A percentile compares a stretch with the other conserved stretches of the same genome.
Conservation (phyloP, 1,139 yeast genomes). For the Blastobotrys persicus region DNA sequence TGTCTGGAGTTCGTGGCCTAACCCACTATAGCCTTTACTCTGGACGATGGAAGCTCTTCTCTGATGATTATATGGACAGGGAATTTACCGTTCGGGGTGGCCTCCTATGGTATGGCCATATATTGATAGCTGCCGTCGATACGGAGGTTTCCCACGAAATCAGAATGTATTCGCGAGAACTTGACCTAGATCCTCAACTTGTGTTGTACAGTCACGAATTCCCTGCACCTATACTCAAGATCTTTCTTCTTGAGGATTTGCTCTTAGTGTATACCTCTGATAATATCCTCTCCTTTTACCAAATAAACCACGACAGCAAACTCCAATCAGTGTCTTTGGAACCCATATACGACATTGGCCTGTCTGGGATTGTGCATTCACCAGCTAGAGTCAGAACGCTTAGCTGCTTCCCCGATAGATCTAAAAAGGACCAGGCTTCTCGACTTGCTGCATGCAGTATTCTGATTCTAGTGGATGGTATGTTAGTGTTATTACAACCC, state of each 20-base stretch:
- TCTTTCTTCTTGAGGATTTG: slow-evolving; percentile 32
- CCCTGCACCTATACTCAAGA: slow-evolving; percentile 32
- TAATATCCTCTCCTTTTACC: slow-evolving; percentile 34
- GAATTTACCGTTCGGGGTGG: slow-evolving; percentile 45
- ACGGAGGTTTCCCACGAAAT: slow-evolving; percentile 34
- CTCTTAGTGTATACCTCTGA: slow-evolving; percentile 37
- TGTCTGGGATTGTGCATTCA: slow-evolving; percentile 36
- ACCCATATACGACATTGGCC: slow-evolving; percentile 33
- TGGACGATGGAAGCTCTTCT: slow-evolving; percentile 43
- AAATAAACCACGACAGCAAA: slow-evolving; percentile 19
- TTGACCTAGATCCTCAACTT: slow-evolving; percentile 34
- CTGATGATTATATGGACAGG: slow-evolving; percentile 37
- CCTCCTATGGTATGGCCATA: slow-evolving; percentile 43
- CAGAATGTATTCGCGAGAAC: slow-evolving; percentile 39
- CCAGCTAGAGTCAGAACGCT: slow-evolving; percentile 39
- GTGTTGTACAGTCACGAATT: slow-evolving; percentile 29
- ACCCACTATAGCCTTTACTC: slow-evolving; percentile 41
- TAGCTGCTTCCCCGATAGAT: slow-evolving; percentile 23
- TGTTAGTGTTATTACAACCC: slow-evolving; percentile 30
- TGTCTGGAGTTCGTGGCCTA: slow-evolving; percentile 44
- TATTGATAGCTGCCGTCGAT: slow-evolving; percentile 39
- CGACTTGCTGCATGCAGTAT: slow-evolving; percentile 18
- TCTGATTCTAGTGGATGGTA: slow-evolving; percentile 38
- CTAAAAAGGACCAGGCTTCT: slow-evolving; percentile 8
- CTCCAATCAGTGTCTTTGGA: slow-evolving; percentile 26